These are phyloP conservation scores for Sporothrix sp. DNA, from an alignment of 2,329 filamentous ascomycete genomes.

Conservation along the genomic window DNA sequence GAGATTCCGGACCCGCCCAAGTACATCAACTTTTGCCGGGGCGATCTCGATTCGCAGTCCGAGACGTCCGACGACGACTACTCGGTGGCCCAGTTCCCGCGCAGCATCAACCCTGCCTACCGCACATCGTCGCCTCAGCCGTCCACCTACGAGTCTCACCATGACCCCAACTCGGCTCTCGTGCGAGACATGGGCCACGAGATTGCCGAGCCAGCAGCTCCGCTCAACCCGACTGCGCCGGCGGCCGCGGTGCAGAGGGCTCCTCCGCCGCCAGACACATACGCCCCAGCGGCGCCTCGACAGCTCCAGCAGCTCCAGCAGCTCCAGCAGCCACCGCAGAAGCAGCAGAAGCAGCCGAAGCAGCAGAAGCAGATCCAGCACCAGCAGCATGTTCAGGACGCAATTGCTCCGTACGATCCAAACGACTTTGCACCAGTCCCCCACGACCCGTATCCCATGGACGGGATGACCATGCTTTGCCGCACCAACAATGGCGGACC, in stretches of 20 bases:
- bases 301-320: conserved; percentile 1
- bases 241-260: background rate
- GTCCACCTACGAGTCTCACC: conserved; percentile 83
- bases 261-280: background rate
- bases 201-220: conserved; percentile 28
- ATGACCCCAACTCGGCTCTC: conserved; percentile 67
- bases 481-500: conserved; percentile 40
- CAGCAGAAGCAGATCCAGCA: conserved; percentile 21
- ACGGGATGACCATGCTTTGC: conserved; percentile 97
- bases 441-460: conserved; percentile 86
- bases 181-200: conserved; percentile 48
- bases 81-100: conserved; percentile 89
- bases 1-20: conserved; percentile 95
- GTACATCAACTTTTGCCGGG: conserved; percentile 97
- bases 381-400: conserved; percentile 22
- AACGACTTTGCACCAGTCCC: conserved; percentile 62
- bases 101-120: conserved; percentile 92
- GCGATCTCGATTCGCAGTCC: conserved; percentile 74
- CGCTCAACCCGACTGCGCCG: background rate
- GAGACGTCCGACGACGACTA: conserved; percentile 85
- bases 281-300: background rate
- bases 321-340: conserved; percentile 17
- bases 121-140: conserved; percentile 93
- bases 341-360: conserved; percentile 17
- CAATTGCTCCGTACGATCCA: conserved; percentile 30